Evolutionary conservation across 371 early-diverging fungal genomes (phyloP).

Genomic region (Sporodiniella umbellata): DNA sequence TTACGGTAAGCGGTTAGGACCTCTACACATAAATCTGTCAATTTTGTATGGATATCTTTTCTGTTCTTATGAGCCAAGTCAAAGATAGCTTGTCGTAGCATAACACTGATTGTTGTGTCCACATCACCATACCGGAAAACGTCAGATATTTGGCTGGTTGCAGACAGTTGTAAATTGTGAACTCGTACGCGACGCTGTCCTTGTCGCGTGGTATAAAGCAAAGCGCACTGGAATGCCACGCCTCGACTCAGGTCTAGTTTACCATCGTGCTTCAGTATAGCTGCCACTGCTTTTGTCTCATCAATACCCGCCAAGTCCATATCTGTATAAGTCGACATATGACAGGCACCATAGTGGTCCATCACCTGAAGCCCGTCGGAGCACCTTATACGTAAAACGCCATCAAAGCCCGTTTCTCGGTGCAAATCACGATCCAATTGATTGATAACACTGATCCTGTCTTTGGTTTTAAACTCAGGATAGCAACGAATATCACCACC

Average conservation of each 20-base stretch:
- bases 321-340: conserved; percentile 92
- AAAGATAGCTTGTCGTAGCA: conserved; percentile 79
- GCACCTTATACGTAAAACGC: conserved; percentile 86
- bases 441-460: conserved; percentile 66
- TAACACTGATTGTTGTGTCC: conserved; percentile 84
- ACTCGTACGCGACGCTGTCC: conserved; percentile 91
- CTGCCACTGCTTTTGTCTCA: conserved; percentile 83
- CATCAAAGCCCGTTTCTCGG: conserved; percentile 87
- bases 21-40: conserved; percentile 86
- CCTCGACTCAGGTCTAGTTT: conserved; percentile 86
- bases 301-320: conserved; percentile 92
- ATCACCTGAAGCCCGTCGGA: conserved; percentile 85
- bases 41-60: conserved; percentile 75
- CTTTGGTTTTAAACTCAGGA: conserved; percentile 68
- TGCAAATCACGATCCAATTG: conserved; percentile 74
- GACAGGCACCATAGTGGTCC: conserved; percentile 94
- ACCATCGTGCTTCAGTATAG: conserved; percentile 86
- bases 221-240: conserved; percentile 85
- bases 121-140: conserved; percentile 91
- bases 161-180: conserved; percentile 80
- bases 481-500: conserved; percentile 86
- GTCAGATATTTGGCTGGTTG: conserved; percentile 76
- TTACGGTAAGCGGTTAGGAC: conserved; percentile 90
- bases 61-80: conserved; percentile 70
- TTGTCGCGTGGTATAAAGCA: conserved; percentile 86